Conservation (phyloP, 192 early-diverging fungal genomes). For the Thamnidium elegans region DNA sequence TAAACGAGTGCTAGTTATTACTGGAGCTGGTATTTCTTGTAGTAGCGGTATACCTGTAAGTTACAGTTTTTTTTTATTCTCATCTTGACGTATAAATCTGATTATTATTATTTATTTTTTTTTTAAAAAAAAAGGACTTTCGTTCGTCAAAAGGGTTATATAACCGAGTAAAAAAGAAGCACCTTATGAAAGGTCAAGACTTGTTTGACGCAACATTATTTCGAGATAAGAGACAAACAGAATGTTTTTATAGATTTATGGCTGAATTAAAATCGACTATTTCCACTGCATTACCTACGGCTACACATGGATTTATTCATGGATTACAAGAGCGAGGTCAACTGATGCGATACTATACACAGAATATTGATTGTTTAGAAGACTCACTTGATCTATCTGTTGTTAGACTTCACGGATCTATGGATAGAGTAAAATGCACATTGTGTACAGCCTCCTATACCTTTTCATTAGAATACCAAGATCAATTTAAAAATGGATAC, state of each 20-base stretch:
- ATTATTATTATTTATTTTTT: too few relatives aligned
- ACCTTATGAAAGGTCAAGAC: constrained; percentile 75
- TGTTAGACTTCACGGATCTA: constrained; percentile 89
- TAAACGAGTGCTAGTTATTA: constrained; percentile 63
- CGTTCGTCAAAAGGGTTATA: constrained; percentile 80
- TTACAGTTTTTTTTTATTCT: too few relatives aligned
- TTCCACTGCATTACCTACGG: constrained; percentile 69
- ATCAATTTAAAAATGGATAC: constrained; percentile 65
- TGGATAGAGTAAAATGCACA: constrained; percentile 83
- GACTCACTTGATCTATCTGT: constrained; percentile 68
- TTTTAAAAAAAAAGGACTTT: constrained; percentile 64
- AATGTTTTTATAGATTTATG: constrained; percentile 79
- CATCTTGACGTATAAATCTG: too few relatives aligned
- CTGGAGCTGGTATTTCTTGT: constrained; percentile 89
- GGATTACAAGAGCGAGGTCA: constrained; percentile 69
- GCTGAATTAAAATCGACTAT: constrained; percentile 76
- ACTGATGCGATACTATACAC: constrained; percentile 89
- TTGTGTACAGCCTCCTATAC: constrained; percentile 67
- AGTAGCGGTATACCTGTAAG: constrained; percentile 86
- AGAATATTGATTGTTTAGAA: constrained; percentile 96
- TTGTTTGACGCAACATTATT: constrained; percentile 85
- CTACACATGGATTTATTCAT: constrained; percentile 84
- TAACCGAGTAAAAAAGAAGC: constrained; percentile 71
- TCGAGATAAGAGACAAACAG: constrained; percentile 56
- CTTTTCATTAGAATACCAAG: constrained; percentile 56